Conservation (phyloP, 2,329 filamentous ascomycete species). For the Cordyceps fumosorosea region DNA sequence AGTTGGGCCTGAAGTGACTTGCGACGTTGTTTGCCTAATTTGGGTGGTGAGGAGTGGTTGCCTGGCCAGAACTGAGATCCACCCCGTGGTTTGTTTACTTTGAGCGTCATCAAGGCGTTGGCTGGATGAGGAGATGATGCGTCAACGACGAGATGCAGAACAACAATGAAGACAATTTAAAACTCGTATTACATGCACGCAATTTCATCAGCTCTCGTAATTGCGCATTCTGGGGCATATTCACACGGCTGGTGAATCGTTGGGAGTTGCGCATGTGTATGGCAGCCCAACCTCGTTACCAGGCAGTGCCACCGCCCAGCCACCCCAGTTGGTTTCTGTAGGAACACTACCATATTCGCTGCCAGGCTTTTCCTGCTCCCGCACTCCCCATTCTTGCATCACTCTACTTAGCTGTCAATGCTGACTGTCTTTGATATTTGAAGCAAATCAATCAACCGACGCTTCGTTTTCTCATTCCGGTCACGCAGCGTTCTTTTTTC, state of each 20-base stretch:
- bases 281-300: neutral
- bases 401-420: neutral
- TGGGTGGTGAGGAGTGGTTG: slow-evolving; percentile 1
- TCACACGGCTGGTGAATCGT: neutral
- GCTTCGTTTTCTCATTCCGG: neutral
- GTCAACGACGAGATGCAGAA: neutral
- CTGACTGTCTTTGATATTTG: neutral
- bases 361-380: neutral
- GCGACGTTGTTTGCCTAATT: neutral
- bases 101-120: neutral
- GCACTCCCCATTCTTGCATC: neutral
- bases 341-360: slow-evolving; percentile 1
- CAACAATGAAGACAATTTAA: neutral
- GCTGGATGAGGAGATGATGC: neutral
- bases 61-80: neutral
- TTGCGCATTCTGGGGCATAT: neutral
- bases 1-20: neutral
- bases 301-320: slow-evolving; percentile 7
- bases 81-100: slow-evolving; percentile 6
- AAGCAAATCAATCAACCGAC: neutral
- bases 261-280: neutral
- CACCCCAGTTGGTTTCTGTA: slow-evolving; percentile 11
- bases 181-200: neutral
- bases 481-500: neutral
- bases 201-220: neutral